phyloP scores from a whole-genome alignment of 2,329 filamentous ascomycete genomes.

The Didymella pinodella region DNA sequence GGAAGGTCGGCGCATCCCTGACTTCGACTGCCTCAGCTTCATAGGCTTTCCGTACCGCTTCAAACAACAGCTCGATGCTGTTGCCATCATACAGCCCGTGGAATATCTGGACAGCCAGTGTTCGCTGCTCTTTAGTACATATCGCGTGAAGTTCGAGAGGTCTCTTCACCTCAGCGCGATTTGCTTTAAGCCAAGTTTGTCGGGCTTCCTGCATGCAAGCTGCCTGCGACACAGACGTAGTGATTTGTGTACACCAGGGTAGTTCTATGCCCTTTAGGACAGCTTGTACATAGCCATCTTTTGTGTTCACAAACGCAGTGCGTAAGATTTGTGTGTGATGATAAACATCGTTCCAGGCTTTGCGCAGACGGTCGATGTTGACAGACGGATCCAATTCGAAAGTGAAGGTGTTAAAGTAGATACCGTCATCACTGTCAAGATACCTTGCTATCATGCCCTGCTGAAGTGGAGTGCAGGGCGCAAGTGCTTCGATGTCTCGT shows the following conservation, averaged over 20 bases:
- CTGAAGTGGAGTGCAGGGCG: constrained; percentile 85
- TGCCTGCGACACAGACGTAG: constrained; percentile 36
- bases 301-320: constrained; percentile 74
- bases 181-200: constrained; percentile 37
- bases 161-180: constrained; percentile 55
- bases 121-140: constrained; percentile 33
- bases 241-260: constrained; percentile 22
- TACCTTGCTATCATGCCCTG: constrained; percentile 83
- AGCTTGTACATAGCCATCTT: constrained; percentile 79
- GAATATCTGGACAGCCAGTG: constrained; percentile 75
- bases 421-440: constrained; percentile 61
- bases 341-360: constrained; percentile 66
- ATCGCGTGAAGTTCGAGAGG: constrained; percentile 64
- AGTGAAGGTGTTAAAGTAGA: constrained; percentile 81
- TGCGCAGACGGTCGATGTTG: constrained; percentile 59
- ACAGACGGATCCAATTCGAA: constrained; percentile 62
- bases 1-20: constrained; percentile 63
- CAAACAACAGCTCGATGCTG: constrained; percentile 74
- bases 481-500: constrained; percentile 72
- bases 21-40: constrained; percentile 27
- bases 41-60: constrained; percentile 65
- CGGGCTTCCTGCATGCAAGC: constrained; percentile 1
- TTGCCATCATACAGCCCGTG: constrained; percentile 88
- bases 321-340: constrained; percentile 70
- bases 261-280: constrained; percentile 59